These are phyloP conservation scores for Fusarium caatingaense DNA, from an alignment of 2,329 filamentous ascomycete genomes.

Conservation along the genomic window DNA sequence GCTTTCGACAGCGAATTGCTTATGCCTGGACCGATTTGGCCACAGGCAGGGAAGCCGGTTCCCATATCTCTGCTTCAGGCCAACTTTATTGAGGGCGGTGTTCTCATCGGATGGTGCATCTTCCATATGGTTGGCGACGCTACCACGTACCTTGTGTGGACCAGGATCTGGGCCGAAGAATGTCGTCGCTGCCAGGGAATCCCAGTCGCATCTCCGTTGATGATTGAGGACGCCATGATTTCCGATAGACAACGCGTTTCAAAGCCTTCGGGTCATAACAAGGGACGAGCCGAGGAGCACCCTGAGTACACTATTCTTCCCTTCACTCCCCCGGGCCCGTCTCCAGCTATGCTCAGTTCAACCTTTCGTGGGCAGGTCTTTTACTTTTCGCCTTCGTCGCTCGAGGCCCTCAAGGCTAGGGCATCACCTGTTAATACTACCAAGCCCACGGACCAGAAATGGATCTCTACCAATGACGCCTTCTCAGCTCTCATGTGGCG, in stretches of 20 bases:
- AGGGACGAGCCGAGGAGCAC: slow-evolving; percentile 9
- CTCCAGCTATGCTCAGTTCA: slow-evolving; percentile 15
- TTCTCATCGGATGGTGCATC: slow-evolving; percentile 24
- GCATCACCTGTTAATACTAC: slow-evolving; percentile 4
- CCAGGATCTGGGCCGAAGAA: slow-evolving; percentile 30
- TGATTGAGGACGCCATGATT: slow-evolving; percentile 14
- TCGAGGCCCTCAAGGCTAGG: slow-evolving; percentile 12
- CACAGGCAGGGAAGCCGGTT: background rate
- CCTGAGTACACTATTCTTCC: slow-evolving; percentile 20
- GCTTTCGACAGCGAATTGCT: slow-evolving; percentile 18
- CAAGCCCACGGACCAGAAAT: slow-evolving; percentile 7
- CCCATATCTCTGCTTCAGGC: slow-evolving; percentile 14
- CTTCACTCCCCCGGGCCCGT: slow-evolving; percentile 1
- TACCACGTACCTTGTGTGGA: slow-evolving; percentile 27
- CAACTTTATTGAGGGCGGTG: slow-evolving; percentile 24
- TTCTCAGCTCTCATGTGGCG: slow-evolving; percentile 31
- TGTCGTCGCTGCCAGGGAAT: slow-evolving; percentile 16
- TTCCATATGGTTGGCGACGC: slow-evolving; percentile 30
- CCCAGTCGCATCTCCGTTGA: background rate
- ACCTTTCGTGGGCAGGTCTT: slow-evolving; percentile 22
- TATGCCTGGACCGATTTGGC: slow-evolving; percentile 17
- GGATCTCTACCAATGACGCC: slow-evolving; percentile 33
- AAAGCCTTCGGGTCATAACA: slow-evolving; percentile 12
- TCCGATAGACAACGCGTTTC: slow-evolving; percentile 1
- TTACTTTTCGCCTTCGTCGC: slow-evolving; percentile 27